Base-by-base conservation (phyloP, 176 grass and related monocot species). In the Juncus effusus region DNA sequence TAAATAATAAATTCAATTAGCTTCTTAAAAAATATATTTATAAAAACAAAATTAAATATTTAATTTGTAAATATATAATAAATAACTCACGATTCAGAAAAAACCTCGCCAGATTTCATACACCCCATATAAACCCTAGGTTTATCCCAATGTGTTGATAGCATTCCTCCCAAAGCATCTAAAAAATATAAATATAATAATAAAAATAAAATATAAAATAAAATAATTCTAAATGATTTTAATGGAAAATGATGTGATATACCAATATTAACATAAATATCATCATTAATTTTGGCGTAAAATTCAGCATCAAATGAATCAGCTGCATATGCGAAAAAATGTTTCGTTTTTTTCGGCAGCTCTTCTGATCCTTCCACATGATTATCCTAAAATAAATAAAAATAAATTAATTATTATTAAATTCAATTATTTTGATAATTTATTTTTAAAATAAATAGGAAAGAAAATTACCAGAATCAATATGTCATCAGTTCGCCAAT, bases 41-140 rank as follows among this genome's bases (percentile, higher is more conserved):
- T 28, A 28, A 28, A 28, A 28, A 28, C 19, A 28, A 28, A 28
- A 28, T 28, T 28, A 28, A 28, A 28, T 1, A 28, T 28, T 57
- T 42, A 63, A 62, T 67, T 69, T 51, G 38, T 62, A 6, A 78
- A 60, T 79, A n/a, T 56, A 28, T 28, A 28, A 28, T 28, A 28
- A 28, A 28, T 28, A 28, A 89, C 94, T 99, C 75, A 99, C 94
- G 52, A 80, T 75, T 93, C 85, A 70, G 94, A 99, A 52, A 93
- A 99, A 79, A 99, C 94, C 75, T 99, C 88, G n/a, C 88, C 94
- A 82, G 94, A 99, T 99, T 93, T 99, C 94, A 99, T 99, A 73
- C 94, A 99, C 9, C 94, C 94, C 65, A 99, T 89, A 59, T 99
- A 99, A 38, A 78, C 78, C 72, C 85, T 85, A 13, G 94, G 85